Evolutionary conservation across 139 green algal genomes (phyloP).

Genomic region (Spirogloea muscicola): DNA sequence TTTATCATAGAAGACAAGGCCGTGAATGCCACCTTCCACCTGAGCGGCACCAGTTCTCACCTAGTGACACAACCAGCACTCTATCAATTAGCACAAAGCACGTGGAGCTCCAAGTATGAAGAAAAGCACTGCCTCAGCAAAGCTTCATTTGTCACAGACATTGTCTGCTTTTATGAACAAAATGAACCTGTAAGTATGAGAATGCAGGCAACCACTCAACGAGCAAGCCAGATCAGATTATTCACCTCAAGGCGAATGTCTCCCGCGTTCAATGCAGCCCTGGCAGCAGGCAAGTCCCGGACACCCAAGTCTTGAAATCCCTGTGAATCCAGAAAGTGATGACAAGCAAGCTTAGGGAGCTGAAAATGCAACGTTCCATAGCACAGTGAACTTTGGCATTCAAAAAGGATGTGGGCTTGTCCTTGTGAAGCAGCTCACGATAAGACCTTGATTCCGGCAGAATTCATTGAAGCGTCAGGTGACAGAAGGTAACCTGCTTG

Average conservation of each 20-base stretch:
- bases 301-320: slow-evolving; percentile 89
- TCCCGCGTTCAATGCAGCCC: slow-evolving; percentile 59
- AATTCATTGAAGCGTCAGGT: too few species aligned
- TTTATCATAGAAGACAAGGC: slow-evolving; percentile 90
- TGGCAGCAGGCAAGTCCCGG: slow-evolving; percentile 55
- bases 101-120: background rate
- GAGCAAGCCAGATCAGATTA: background rate
- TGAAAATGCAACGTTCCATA: too few species aligned
- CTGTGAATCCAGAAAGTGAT: too few species aligned
- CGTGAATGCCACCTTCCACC: slow-evolving; percentile 85
- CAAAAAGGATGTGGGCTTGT: too few species aligned
- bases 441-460: too few species aligned
- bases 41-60: slow-evolving; percentile 74
- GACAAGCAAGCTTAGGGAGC: too few species aligned
- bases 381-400: too few species aligned
- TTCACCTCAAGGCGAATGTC: slow-evolving; percentile 52
- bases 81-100: background rate
- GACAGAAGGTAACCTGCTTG: slow-evolving; percentile 87
- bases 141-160: background rate
- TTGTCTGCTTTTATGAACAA: background rate
- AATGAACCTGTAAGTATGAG: background rate
- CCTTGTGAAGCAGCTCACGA: too few species aligned
- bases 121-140: background rate
- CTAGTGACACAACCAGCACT: slow-evolving; percentile 53
- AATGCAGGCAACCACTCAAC: background rate